Percentiles rank a stretch among this genome's conserved stretches.
These are phyloP conservation scores for Neurospora sp. DNA, from an alignment of 495 filamentous ascomycete genomes.

Conservation along the genomic window DNA sequence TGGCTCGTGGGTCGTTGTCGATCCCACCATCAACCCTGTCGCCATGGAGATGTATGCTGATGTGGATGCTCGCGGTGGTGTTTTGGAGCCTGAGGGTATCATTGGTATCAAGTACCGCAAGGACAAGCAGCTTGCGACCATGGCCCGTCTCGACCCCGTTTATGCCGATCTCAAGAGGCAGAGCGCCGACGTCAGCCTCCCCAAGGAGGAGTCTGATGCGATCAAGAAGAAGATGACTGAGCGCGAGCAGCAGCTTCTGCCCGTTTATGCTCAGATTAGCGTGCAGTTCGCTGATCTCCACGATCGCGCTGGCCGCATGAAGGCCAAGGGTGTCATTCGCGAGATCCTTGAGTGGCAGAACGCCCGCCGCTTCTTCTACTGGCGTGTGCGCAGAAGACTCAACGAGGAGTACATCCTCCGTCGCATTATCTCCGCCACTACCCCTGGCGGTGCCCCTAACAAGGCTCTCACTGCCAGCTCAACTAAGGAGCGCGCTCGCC, in stretches of 20 bases:
- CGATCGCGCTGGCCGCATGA: constrained; percentile 94
- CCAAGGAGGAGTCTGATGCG: constrained; percentile 58
- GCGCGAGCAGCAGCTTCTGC: constrained; percentile 80
- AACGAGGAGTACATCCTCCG: constrained; percentile 95
- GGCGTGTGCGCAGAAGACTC: constrained; percentile 91
- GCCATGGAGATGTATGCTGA: constrained; percentile 99
- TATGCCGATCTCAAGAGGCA: constrained; percentile 77
- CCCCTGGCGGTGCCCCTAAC: constrained; percentile 17
- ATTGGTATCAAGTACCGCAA: constrained; percentile 96
- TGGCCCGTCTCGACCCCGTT: constrained; percentile 81
- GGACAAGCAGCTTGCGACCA: constrained; percentile 95
- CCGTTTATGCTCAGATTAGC: constrained; percentile 86
- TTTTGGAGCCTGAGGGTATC: constrained; percentile 96
- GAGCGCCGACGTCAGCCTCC: constrained; percentile 55
- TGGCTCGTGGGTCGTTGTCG: constrained; percentile 98
- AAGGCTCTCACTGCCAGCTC: constrained; percentile 31
- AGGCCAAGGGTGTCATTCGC: constrained; percentile 92
- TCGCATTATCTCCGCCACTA: constrained; percentile 56
- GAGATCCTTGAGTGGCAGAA: constrained; percentile 75
- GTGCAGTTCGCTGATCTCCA: constrained; percentile 95
- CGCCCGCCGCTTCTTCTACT: constrained; percentile 98
- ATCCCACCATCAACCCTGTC: constrained; percentile 92
- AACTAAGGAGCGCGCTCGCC: constrained; percentile 43
- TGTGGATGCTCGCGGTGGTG: constrained; percentile 89
- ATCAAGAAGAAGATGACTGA: constrained; percentile 81